Evolutionary conservation across 83 land plant genomes (phyloP), one percentile per base, ranked within the genome.

Genomic region (Thuja plicata): DNA sequence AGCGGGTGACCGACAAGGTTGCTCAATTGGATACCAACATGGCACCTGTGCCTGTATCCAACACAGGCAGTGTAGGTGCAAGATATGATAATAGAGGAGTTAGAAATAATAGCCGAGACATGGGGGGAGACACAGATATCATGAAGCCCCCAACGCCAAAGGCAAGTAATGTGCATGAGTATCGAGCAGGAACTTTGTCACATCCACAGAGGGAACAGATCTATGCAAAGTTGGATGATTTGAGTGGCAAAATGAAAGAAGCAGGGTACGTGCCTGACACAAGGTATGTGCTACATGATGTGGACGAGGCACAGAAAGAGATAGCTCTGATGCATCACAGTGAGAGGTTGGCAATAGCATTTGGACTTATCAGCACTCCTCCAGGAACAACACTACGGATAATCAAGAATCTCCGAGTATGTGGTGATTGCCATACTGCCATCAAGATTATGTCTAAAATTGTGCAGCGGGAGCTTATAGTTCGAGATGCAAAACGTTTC

Each of bases 1-100:
- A 93, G 89, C 60, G 70, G 32, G 92, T 91, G 76, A 89, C 94
- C 16, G 88, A 91, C 50, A 90, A 83, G 85, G 43, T 92, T 87
- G 79, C 91, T 54, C 89, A 91, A 79, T 83, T 93, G 83, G 93
- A 92, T 16, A 90, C 92, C 12, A 71, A 46, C 8, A 66, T 76
- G 79, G 87, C 87, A 15, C 45, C 85, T 50, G 81, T 89, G n/a
- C 92, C 94, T 1, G 52, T n/a, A 10, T 83, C 85, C 11, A 83
- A 83, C 34, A 7, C n/a, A 40, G 10, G 50, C 12, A n/a, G 55
- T 27, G 85, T 0, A 0, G 85, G 85, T 83, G 85, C 17, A 2
- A 46, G 57, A 5, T 46, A 30, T n/a, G 17, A 16, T 83, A 46
- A 43, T 48, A 83, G 85, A n/a, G 55, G 32, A 9, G 15, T 12